These are phyloP conservation scores for Boletus speciosus DNA, from an alignment of 768 basidiomycete genomes.

Conservation along the genomic window DNA sequence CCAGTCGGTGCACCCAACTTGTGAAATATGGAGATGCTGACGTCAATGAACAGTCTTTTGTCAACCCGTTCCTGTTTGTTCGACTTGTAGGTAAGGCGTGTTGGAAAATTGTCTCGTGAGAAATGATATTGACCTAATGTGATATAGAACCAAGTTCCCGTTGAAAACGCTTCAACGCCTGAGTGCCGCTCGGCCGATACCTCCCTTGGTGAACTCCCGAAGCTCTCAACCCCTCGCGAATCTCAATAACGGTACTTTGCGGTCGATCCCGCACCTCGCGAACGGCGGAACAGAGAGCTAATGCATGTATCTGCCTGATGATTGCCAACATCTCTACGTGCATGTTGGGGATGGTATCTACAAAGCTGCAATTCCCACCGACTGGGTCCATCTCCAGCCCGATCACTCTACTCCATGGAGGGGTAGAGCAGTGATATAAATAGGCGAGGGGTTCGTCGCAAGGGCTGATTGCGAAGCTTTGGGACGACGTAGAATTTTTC, in stretches of 20 bases:
- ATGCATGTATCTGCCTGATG: background rate
- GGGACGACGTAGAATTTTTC: constrained; percentile 33
- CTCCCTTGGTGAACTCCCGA: constrained; percentile 28
- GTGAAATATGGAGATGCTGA: constrained; percentile 7
- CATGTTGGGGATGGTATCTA: background rate
- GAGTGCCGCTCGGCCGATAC: constrained; percentile 53
- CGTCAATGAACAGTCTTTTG: constrained; percentile 69
- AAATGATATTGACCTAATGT: background rate
- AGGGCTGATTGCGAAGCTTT: constrained; percentile 1
- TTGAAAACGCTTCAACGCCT: constrained; percentile 86
- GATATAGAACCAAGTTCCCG: constrained; percentile 84
- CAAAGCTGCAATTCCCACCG: background rate
- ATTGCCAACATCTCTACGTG: background rate
- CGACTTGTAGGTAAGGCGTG: constrained; percentile 79
- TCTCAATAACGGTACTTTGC: constrained; percentile 30
- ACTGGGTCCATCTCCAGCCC: background rate
- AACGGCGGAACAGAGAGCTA: constrained; percentile 20
- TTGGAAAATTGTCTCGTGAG: background rate
- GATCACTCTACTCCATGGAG: constrained; percentile 18
- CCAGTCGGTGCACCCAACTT: constrained; percentile 56
- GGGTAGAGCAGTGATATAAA: constrained; percentile 59
- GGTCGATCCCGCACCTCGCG: constrained; percentile 14
- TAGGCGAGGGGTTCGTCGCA: constrained; percentile 32
- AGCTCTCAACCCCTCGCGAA: constrained; percentile 33
- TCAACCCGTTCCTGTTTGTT: constrained; percentile 88